A percentile compares a stretch with the other conserved stretches of the same genome.
phyloP scores from a whole-genome alignment of 805 yeast species.

The Myxozyma neotropica region DNA sequence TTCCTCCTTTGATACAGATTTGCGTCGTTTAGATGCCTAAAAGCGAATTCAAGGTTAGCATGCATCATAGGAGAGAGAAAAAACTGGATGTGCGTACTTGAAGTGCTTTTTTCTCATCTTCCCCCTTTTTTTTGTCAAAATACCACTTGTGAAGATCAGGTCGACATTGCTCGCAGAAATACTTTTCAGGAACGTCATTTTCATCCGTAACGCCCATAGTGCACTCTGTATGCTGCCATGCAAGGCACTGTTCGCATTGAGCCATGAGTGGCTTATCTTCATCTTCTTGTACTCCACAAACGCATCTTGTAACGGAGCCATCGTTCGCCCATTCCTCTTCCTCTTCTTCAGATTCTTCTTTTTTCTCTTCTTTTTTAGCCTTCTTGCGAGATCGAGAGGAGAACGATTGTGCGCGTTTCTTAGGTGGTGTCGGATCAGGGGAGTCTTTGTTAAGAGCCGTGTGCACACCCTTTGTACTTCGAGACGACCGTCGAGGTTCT shows the following conservation, averaged over 20 bases:
- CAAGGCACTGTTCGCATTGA: conserved; percentile 63
- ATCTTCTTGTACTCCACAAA: conserved; percentile 38
- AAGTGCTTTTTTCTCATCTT: conserved; percentile 28
- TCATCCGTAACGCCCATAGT: conserved; percentile 52
- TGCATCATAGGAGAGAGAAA: no score
- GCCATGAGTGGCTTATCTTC: conserved; percentile 52
- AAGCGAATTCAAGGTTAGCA: neutral
- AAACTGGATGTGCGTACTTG: no score
- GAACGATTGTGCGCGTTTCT: neutral
- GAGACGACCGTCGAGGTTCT: conserved; percentile 45
- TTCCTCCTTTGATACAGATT: neutral
- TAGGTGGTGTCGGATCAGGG: conserved; percentile 7
- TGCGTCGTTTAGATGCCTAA: conserved; percentile 1
- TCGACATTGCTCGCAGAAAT: conserved; percentile 58
- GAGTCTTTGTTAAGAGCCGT: conserved; percentile 1
- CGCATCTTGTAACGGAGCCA: conserved; percentile 37
- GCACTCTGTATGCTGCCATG: conserved; percentile 73
- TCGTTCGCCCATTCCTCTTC: conserved; percentile 32
- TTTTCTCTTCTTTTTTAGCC: neutral
- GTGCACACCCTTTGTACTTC: conserved; percentile 47
- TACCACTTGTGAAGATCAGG: conserved; percentile 37
- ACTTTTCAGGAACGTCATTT: conserved; percentile 54
- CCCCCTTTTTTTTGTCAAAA: conserved; percentile 8
- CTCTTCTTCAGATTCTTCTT: conserved; percentile 3
- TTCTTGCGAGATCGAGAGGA: conserved; percentile 5